Conservation (phyloP, 1,139 yeast species). For the Nakaseomyces glabratus region DNA sequence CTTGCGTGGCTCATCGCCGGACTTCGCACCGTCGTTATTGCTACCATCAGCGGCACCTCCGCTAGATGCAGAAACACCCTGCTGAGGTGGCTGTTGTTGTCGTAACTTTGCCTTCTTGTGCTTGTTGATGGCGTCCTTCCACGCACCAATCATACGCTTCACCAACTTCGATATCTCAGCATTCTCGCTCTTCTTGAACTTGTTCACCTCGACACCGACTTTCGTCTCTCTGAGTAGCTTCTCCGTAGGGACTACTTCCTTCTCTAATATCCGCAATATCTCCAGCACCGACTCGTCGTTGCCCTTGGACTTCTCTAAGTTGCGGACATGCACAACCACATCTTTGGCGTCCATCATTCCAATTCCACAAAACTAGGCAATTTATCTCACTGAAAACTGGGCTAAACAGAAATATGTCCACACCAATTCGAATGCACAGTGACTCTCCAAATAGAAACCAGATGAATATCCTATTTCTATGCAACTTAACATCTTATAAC, state of each 20-base stretch:
- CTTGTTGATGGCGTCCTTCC: constrained; percentile 85
- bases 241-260: constrained; percentile 74
- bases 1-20: constrained; percentile 25
- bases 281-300: constrained; percentile 61
- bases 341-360: constrained; percentile 59
- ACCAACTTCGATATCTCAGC: constrained; percentile 61
- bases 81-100: constrained; percentile 16
- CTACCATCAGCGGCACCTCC: constrained; percentile 9
- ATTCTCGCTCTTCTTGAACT: constrained; percentile 63
- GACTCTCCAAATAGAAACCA: too few relatives aligned
- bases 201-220: constrained; percentile 95
- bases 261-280: constrained; percentile 56
- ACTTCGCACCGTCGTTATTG: constrained; percentile 9
- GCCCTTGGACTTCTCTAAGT: constrained; percentile 58
- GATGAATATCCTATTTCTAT: too few relatives aligned
- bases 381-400: too few relatives aligned
- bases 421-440: too few relatives aligned
- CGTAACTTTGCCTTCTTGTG: constrained; percentile 43
- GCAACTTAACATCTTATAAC: too few relatives aligned
- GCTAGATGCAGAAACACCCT: constrained; percentile 10
- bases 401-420: too few relatives aligned
- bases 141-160: constrained; percentile 68
- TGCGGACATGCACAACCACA: constrained; percentile 58
- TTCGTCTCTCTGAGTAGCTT: constrained; percentile 82
- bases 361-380: neutral